Evolutionary conservation across 768 basidiomycete genomes (phyloP).

Genomic region (Phanerodontia chrysosporium): DNA sequence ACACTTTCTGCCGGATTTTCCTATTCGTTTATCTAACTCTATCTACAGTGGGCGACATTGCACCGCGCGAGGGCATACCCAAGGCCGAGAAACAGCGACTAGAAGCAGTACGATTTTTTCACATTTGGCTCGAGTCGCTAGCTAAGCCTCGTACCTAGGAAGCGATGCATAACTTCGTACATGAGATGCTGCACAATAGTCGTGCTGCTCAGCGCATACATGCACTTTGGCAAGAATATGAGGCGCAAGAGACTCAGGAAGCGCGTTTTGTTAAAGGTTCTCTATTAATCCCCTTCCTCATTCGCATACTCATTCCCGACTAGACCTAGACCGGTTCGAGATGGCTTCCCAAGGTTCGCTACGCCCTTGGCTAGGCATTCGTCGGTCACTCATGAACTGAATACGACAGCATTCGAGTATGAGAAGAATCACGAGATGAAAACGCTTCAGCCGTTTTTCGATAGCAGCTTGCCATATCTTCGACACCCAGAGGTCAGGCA

Average conservation of each 20-base stretch:
- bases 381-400: too few relatives aligned
- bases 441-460: conserved; percentile 72
- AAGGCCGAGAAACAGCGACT: conserved; percentile 75
- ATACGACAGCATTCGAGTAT: conserved; percentile 81
- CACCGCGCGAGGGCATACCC: conserved; percentile 82
- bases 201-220: conserved; percentile 65
- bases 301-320: background rate
- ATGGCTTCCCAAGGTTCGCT: conserved; percentile 78
- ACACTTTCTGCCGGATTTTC: background rate
- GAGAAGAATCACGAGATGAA: conserved; percentile 46
- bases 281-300: background rate
- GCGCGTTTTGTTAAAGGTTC: conserved; percentile 89
- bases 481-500: conserved; percentile 65
- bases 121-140: too few relatives aligned
- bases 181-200: conserved; percentile 82
- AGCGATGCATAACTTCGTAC: conserved; percentile 87
- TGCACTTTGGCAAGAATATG: conserved; percentile 84
- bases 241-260: conserved; percentile 66
- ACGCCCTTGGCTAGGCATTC: too few relatives aligned
- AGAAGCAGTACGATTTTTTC: conserved; percentile 52
- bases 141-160: conserved; percentile 39
- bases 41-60: conserved; percentile 81
- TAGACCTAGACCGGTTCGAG: conserved; percentile 84
- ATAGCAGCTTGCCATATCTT: conserved; percentile 70
- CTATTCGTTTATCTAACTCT: background rate